Evolutionary conservation across 345 rosid species (phyloP), one percentile per base, ranked within the genome.

Genomic region (Corchorus capsularis): DNA sequence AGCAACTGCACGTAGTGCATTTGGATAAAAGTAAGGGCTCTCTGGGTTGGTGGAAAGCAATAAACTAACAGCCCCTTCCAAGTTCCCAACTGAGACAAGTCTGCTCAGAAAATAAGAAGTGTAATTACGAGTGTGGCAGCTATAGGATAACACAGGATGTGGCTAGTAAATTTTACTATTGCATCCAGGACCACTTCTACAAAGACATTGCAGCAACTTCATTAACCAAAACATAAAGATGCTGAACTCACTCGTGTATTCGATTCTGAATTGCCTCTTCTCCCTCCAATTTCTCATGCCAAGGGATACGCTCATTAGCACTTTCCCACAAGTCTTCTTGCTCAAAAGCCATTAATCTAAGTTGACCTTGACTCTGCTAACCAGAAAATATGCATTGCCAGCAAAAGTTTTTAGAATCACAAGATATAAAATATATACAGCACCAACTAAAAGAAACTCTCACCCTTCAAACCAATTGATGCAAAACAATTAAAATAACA

Each of bases 201-300:
- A 15, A 69, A 69, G 59, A 32, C 41, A 15, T 71, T 34, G 35
- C 35, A 65, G 74, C 55, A 67, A 77, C 54, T 69, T 53, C 47
- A 35, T 37, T 11, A 13, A 17, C 74, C 17, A 46, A 76, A n/a
- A 69, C 15, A 62, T 49, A 8, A 72, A 69, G 77, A 72, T 43
- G 43, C 34, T 70, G 64, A 79, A 85, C 98, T 85, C 78, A 95
- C 99, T 95, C 99, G 63, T 95, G 99, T 74, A 95, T 92, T 73
- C 85, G 99, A 77, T 92, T 93, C 85, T 93, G 98, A 81, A 93
- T 83, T 79, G 93, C 96, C 70, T 90, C 96, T 79, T 95, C 99
- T 15, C 99, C 99, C 74, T 93, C 96, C 82, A 95, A 80, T 80
- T 87, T 91, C 85, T 91, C 96, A 84, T 95, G 99, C 99, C 99